Evolutionary conservation across 2,329 filamentous ascomycete genomes (phyloP).

Genomic region (Arachnopeziza araneosa): DNA sequence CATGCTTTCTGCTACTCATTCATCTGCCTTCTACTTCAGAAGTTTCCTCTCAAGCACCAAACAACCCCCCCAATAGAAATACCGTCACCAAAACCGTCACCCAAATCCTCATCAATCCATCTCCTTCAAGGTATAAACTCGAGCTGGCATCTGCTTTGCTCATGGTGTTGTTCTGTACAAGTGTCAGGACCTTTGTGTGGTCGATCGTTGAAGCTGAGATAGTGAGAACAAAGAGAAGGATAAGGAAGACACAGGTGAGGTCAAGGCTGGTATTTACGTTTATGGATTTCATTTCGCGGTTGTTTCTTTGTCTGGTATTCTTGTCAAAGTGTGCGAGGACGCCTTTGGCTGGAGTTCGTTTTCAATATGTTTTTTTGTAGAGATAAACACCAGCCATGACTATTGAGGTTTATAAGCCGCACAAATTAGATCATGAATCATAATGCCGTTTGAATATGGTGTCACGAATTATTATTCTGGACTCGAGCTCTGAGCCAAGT

Average conservation of each 20-base stretch:
- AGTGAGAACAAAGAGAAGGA: not conserved
- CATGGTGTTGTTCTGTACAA: not conserved
- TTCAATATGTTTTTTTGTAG: no score
- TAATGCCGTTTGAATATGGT: no score
- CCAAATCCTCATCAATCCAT: not conserved
- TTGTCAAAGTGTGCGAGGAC: not conserved
- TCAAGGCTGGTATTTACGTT: not conserved
- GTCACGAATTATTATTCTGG: no score
- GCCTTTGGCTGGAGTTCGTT: no score
- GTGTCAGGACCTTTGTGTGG: not conserved
- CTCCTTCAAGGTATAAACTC: not conserved
- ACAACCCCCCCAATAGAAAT: not conserved
- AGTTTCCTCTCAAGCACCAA: not conserved
- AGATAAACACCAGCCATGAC: no score
- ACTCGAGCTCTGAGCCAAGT: no score
- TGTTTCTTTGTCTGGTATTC: not conserved
- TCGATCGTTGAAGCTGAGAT: not conserved
- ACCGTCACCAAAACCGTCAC: not conserved
- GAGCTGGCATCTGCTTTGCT: not conserved
- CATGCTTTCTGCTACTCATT: no score
- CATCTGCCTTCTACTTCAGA: no score
- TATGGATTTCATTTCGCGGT: not conserved
- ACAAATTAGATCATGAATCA: no score
- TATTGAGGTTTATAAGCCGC: no score
- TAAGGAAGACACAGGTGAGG: not conserved